These are phyloP conservation scores for Tetrapyrgos nigripes DNA, from an alignment of 1,284 basidiomycete genomes.

Conservation along the genomic window DNA sequence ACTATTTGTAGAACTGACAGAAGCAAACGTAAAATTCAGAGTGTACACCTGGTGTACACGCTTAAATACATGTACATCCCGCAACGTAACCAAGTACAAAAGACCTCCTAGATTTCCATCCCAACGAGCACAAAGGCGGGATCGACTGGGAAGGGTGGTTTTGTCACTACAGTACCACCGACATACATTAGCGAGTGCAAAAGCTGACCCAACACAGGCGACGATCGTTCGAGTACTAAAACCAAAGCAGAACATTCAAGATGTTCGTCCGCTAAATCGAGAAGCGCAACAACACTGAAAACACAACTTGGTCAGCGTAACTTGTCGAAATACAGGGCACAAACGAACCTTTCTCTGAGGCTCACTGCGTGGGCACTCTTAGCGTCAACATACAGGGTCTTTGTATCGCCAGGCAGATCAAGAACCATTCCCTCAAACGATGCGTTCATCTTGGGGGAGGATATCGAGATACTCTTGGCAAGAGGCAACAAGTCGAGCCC, in stretches of 20 bases:
- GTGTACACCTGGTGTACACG: too few species aligned
- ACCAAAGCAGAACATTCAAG: constrained; percentile 78
- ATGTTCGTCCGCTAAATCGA: constrained; percentile 83
- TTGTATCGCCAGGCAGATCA: constrained; percentile 69
- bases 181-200: constrained; percentile 86
- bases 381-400: constrained; percentile 81
- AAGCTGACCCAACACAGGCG: constrained; percentile 62
- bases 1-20: background rate
- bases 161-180: constrained; percentile 78
- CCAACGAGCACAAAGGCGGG: constrained; percentile 78
- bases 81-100: background rate
- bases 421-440: constrained; percentile 80
- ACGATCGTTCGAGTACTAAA: constrained; percentile 72
- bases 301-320: constrained; percentile 7
- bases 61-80: background rate
- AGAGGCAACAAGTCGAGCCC: constrained; percentile 69
- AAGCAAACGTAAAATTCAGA: background rate
- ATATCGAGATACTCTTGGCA: constrained; percentile 75
- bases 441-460: constrained; percentile 66
- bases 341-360: constrained; percentile 76
- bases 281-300: constrained; percentile 76
- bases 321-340: constrained; percentile 13
- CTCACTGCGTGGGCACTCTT: constrained; percentile 79
- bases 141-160: constrained; percentile 74
- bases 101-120: constrained; percentile 62